Percentiles rank a stretch among this genome's conserved stretches.
phyloP scores from a whole-genome alignment of 169 alveolate species.

The Cyclospora cayetanensis region DNA sequence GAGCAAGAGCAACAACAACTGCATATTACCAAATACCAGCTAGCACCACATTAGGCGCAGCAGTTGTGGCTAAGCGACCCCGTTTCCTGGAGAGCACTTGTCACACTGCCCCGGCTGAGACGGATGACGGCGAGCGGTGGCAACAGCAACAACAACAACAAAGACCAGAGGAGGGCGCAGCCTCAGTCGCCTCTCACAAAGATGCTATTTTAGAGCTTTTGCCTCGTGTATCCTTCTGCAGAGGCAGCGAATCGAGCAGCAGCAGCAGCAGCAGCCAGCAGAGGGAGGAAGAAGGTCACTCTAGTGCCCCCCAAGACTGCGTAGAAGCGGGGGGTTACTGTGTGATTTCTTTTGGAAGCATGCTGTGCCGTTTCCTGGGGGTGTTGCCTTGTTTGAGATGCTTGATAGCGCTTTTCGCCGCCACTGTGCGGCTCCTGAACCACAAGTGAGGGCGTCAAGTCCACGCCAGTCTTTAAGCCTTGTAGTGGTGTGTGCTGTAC shows the following conservation, averaged over 20 bases:
- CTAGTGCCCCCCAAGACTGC: too few species aligned
- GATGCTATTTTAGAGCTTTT: neutral
- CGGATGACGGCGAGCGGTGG: neutral
- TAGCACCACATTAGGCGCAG: too few species aligned
- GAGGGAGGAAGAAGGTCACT: neutral
- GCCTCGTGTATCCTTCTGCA: neutral
- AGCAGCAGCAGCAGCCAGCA: slow-evolving; percentile 11
- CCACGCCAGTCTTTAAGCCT: too few species aligned
- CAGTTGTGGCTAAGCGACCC: too few species aligned
- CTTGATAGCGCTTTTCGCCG: neutral
- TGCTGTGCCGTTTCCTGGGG: neutral
- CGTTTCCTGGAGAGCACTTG: too few species aligned
- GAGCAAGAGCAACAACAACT: neutral
- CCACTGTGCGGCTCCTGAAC: neutral
- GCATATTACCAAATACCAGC: neutral
- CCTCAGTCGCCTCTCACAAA: neutral
- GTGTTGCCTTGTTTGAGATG: neutral
- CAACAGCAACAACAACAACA: slow-evolving; percentile 6
- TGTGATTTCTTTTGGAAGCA: neutral
- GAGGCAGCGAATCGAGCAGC: slow-evolving; percentile 21
- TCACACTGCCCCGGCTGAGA: neutral
- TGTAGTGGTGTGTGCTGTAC: too few species aligned
- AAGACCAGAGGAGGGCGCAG: slow-evolving; percentile 1
- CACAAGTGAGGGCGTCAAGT: too few species aligned
- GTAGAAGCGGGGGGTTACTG: neutral